Conservation (phyloP, 2,329 filamentous ascomycete species). For the Basipetospora sp. region DNA sequence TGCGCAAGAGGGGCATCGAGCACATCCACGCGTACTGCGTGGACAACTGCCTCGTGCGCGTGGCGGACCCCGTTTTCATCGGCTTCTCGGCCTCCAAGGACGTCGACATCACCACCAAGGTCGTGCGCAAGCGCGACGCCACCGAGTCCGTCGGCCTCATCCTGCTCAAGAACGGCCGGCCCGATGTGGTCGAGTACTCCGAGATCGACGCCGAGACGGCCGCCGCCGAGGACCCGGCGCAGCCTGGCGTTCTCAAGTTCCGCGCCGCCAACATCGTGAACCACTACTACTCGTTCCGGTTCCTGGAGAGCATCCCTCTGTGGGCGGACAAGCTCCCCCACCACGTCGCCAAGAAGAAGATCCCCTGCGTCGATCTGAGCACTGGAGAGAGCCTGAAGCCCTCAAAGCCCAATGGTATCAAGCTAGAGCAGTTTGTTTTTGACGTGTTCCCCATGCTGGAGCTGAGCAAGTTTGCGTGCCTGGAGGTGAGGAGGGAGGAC, state of each 20-base stretch:
- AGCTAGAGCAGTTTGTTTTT: constrained; percentile 98
- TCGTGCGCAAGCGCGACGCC: constrained; percentile 94
- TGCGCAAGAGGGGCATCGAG: constrained; percentile 76
- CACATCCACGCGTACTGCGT: constrained; percentile 97
- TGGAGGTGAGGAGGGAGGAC: constrained; percentile 92
- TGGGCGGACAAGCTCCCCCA: constrained; percentile 82
- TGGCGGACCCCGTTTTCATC: constrained; percentile 92
- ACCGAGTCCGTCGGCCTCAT: constrained; percentile 94
- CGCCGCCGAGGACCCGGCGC: constrained; percentile 71
- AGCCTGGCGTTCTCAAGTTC: constrained; percentile 77
- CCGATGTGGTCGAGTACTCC: constrained; percentile 95
- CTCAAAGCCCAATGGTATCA: constrained; percentile 91
- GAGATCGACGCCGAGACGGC: constrained; percentile 86
- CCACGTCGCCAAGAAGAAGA: constrained; percentile 97
- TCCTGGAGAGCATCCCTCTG: constrained; percentile 76
- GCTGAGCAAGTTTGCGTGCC: constrained; percentile 79
- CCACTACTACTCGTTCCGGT: constrained; percentile 95
- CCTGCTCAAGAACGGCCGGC: constrained; percentile 84
- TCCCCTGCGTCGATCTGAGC: constrained; percentile 64
- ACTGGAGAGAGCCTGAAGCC: constrained; percentile 75
- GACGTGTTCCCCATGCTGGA: constrained; percentile 82
- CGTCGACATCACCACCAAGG: constrained; percentile 95
- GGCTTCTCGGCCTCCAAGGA: constrained; percentile 78
- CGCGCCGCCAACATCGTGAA: constrained; percentile 98
- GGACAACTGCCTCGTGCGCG: constrained; percentile 97